Evolutionary conservation across 495 filamentous ascomycete species (phyloP).

Genomic region (Geoglossum glabrum): DNA sequence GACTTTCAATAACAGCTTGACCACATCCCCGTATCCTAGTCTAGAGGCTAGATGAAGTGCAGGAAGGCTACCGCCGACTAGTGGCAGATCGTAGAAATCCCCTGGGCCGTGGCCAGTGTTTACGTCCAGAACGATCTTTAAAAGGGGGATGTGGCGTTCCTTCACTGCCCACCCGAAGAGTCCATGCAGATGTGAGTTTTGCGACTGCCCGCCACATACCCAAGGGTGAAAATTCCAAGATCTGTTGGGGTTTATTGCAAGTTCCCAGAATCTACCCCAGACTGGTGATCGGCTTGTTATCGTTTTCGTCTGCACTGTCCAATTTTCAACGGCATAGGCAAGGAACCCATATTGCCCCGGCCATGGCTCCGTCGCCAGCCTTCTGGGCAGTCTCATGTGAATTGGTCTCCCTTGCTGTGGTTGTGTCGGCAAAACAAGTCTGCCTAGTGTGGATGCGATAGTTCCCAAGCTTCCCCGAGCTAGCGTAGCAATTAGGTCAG

Average conservation of each 20-base stretch:
- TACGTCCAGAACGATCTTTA: conserved; percentile 4
- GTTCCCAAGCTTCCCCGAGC: not conserved
- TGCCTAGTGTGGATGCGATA: not conserved
- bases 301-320: too few relatives aligned
- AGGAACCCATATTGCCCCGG: too few relatives aligned
- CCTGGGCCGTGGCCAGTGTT: not conserved
- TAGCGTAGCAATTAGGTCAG: not conserved
- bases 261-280: too few relatives aligned
- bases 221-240: conserved; percentile 10
- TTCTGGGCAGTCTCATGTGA: too few relatives aligned
- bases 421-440: not conserved
- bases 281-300: too few relatives aligned
- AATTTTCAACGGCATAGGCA: too few relatives aligned
- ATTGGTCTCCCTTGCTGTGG: too few relatives aligned
- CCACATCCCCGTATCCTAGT: too few relatives aligned
- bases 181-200: conserved; percentile 10
- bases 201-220: conserved; percentile 11
- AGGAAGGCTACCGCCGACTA: not conserved
- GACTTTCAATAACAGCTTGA: too few relatives aligned
- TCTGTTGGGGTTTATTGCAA: too few relatives aligned
- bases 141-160: conserved; percentile 10
- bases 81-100: not conserved
- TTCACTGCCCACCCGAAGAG: conserved; percentile 14
- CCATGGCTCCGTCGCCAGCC: too few relatives aligned
- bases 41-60: too few relatives aligned